Percentiles rank a stretch among this genome's conserved stretches.
These are phyloP conservation scores for Irineochytrium annulatum DNA, from an alignment of 192 early-diverging fungal genomes.

Conservation along the genomic window DNA sequence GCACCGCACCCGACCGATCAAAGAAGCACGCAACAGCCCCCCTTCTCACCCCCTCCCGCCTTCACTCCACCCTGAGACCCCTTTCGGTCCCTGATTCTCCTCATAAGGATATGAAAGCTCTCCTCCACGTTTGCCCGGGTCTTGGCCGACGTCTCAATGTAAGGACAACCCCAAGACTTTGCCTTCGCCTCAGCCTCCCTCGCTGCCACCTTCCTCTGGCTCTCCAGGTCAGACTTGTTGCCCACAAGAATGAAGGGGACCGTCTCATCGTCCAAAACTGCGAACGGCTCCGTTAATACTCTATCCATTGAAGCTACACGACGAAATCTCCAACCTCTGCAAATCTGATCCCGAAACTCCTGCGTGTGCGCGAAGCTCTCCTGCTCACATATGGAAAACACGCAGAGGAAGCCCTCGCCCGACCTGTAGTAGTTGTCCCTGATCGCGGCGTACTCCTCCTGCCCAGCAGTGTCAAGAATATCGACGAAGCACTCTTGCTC, in stretches of 20 bases:
- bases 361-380: slow-evolving; percentile 75
- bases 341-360: slow-evolving; percentile 84
- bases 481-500: slow-evolving; percentile 78
- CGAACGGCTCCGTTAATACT: too few relatives aligned
- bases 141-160: slow-evolving; percentile 88
- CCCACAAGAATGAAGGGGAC: slow-evolving; percentile 81
- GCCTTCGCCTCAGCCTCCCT: slow-evolving; percentile 78
- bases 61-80: slow-evolving; percentile 40
- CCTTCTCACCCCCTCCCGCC: slow-evolving; percentile 20
- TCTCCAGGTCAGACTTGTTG: slow-evolving; percentile 84
- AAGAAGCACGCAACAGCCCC: too few relatives aligned
- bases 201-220: slow-evolving; percentile 68
- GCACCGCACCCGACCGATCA: too few relatives aligned
- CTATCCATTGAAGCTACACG: too few relatives aligned
- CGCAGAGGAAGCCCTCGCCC: slow-evolving; percentile 81
- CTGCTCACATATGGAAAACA: slow-evolving; percentile 77
- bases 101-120: slow-evolving; percentile 69
- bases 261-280: slow-evolving; percentile 79
- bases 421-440: slow-evolving; percentile 82
- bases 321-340: too few relatives aligned
- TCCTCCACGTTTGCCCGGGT: slow-evolving; percentile 80
- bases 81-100: slow-evolving; percentile 70
- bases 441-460: slow-evolving; percentile 90
- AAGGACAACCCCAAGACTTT: slow-evolving; percentile 78
- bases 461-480: slow-evolving; percentile 84